phyloP scores from a whole-genome alignment of 768 basidiomycete genomes.

The Neoboletus subvelutipes region DNA sequence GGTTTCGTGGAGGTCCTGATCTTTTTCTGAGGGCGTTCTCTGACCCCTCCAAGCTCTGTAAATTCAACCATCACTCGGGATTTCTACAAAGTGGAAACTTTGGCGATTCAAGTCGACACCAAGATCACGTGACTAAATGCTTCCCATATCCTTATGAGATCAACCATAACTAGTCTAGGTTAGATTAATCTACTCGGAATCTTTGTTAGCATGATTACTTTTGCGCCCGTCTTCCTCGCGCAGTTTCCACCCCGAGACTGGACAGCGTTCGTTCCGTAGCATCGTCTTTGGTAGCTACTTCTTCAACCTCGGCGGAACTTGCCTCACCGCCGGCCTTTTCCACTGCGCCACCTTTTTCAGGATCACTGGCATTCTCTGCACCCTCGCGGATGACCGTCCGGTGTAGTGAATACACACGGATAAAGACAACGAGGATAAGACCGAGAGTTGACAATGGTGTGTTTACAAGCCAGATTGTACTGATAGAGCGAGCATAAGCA shows the following conservation, averaged over 20 bases:
- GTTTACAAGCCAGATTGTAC: constrained; percentile 42
- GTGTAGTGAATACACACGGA: constrained; percentile 38
- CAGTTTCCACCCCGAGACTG: not conserved
- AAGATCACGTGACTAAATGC: constrained; percentile 14
- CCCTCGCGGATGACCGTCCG: constrained; percentile 21
- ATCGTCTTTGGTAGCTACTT: not conserved
- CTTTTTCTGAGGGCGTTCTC: constrained; percentile 28
- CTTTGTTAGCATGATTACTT: not conserved
- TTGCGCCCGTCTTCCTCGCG: not conserved
- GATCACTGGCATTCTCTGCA: constrained; percentile 22
- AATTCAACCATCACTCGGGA: constrained; percentile 18
- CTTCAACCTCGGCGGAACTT: not conserved
- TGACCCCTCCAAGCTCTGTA: constrained; percentile 15
- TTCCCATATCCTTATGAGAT: no score
- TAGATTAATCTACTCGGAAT: not conserved
- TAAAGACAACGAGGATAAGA: constrained; percentile 33
- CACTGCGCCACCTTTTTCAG: constrained; percentile 27
- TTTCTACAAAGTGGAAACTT: not conserved
- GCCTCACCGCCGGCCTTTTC: not conserved
- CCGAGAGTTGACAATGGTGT: constrained; percentile 32
- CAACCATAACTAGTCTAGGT: not conserved
- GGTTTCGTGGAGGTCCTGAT: constrained; percentile 12
- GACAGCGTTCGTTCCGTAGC: constrained; percentile 1
- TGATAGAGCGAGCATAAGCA: constrained; percentile 37
- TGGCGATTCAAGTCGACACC: not conserved